These are phyloP conservation scores for Cyclotella cryptica DNA, from an alignment of 108 stramenopile genomes.

Conservation along the genomic window DNA sequence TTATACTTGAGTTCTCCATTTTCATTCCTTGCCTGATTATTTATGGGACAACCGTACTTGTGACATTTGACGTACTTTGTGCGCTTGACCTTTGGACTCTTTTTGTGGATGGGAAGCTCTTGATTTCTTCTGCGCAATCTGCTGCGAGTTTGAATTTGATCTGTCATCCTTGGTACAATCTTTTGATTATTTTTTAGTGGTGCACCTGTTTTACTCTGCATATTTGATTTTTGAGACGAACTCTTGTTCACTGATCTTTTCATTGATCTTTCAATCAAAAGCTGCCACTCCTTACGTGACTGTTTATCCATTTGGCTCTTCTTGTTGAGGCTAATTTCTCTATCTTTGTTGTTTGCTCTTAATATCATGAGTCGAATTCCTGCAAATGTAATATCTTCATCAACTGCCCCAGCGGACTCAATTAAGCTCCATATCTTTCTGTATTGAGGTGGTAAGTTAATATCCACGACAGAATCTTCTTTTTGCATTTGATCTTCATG, in stretches of 20 bases:
- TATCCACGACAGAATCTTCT: no score
- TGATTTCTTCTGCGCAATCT: background rate
- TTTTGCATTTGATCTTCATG: no score
- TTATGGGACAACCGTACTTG: background rate
- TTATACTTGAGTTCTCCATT: background rate
- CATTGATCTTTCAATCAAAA: constrained; percentile 1
- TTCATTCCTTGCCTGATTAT: background rate
- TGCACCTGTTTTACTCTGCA: background rate
- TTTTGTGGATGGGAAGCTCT: background rate
- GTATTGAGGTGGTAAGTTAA: no score
- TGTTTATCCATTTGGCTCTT: background rate
- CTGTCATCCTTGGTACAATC: no score
- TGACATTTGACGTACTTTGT: constrained; percentile 1
- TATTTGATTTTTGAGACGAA: background rate
- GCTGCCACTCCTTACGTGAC: background rate
- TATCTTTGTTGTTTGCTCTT: background rate
- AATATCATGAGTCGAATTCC: background rate
- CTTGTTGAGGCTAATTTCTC: background rate
- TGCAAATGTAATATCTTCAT: background rate
- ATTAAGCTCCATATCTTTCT: background rate
- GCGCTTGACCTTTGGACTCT: background rate
- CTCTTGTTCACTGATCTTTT: background rate
- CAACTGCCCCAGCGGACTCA: background rate
- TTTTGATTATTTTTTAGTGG: background rate
- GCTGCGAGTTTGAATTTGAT: background rate